Conservation (phyloP, 2,329 filamentous ascomycete species). For the Colletotrichum sp. region DNA sequence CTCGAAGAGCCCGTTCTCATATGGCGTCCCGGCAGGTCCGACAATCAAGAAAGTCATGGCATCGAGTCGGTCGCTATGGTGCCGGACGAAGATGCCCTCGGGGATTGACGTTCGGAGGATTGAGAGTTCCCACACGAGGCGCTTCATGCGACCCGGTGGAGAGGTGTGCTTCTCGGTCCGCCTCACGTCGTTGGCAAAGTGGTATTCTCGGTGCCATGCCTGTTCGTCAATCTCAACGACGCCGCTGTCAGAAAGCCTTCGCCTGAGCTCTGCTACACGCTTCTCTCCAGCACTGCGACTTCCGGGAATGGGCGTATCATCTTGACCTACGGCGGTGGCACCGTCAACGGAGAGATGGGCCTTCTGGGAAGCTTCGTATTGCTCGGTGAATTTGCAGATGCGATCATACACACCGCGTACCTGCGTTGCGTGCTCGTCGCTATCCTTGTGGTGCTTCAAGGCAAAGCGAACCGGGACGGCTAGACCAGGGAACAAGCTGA, state of each 20-base stretch:
- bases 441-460: background rate
- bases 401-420: background rate
- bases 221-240: background rate
- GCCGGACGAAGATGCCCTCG: constrained; percentile 54
- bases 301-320: background rate
- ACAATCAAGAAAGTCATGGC: constrained; percentile 56
- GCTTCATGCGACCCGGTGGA: constrained; percentile 44
- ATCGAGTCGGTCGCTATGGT: constrained; percentile 49
- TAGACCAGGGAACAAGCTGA: background rate
- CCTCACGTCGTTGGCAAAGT: background rate
- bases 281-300: background rate
- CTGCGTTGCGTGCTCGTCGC: background rate
- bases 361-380: background rate
- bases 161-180: background rate
- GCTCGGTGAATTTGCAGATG: background rate
- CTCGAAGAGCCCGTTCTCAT: constrained; percentile 59
- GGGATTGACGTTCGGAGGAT: constrained; percentile 51
- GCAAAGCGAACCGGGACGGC: background rate
- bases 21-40: constrained; percentile 55
- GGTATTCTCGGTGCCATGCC: background rate
- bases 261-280: background rate
- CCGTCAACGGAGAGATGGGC: background rate
- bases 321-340: too few relatives aligned
- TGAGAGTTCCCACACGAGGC: constrained; percentile 50
- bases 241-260: background rate